These are phyloP conservation scores for Vachellia collinsii DNA, from an alignment of 306 rosid genomes.

Conservation along the genomic window DNA sequence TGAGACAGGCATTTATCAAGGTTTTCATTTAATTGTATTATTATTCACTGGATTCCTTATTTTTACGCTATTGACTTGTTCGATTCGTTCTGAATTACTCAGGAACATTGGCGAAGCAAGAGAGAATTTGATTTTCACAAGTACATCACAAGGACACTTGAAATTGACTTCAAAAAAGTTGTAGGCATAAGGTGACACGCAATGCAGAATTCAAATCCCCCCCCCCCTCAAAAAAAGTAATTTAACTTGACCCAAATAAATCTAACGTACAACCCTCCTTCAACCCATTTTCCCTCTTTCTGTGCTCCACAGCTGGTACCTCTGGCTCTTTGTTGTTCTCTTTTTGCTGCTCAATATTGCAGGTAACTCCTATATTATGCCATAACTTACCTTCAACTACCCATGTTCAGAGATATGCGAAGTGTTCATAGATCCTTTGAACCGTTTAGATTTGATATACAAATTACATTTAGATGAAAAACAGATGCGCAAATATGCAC, in stretches of 20 bases:
- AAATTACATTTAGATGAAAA: neutral
- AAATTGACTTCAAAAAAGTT: conserved; percentile 71
- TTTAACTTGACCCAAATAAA: conserved; percentile 6
- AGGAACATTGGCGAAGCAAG: conserved; percentile 48
- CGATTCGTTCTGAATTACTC: conserved; percentile 28
- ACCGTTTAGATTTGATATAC: neutral
- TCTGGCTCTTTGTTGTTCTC: conserved; percentile 92
- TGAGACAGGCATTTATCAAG: conserved; percentile 84
- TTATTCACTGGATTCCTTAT: neutral
- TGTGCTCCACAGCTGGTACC: conserved; percentile 67
- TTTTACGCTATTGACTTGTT: neutral
- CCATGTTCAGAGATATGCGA: neutral
- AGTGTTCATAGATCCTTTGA: neutral
- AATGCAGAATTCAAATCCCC: neutral
- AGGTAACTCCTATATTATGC: conserved; percentile 49
- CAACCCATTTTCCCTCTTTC: conserved; percentile 19
- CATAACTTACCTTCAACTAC: neutral
- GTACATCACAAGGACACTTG: conserved; percentile 66
- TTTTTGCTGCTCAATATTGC: conserved; percentile 75
- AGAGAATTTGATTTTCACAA: conserved; percentile 55
- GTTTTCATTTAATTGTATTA: conserved; percentile 33
- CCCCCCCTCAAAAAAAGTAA: neutral
- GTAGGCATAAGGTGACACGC: conserved; percentile 77
- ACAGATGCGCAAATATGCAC: neutral
- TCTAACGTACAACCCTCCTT: conserved; percentile 24